Percentiles rank a stretch among this genome's conserved stretches.
phyloP scores from a whole-genome alignment of 768 basidiomycete species.

The Lentinula guzmanii region DNA sequence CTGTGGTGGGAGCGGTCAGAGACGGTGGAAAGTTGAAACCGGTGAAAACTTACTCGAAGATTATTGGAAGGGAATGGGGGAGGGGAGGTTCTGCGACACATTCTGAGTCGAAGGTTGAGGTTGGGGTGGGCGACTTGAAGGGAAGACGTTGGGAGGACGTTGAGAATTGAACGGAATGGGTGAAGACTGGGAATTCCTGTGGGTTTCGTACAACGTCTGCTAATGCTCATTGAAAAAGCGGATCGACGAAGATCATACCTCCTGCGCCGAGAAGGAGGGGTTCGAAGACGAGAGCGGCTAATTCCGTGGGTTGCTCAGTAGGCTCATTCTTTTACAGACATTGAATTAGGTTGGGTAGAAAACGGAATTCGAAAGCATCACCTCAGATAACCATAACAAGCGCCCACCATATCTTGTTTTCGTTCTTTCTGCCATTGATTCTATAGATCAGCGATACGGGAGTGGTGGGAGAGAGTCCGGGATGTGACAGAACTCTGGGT shows the following conservation, averaged over 20 bases:
- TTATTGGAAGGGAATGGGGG: conserved; percentile 55
- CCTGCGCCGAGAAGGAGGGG: conserved; percentile 93
- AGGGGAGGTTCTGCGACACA: background rate
- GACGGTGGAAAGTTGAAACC: too few relatives aligned
- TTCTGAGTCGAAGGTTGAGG: too few relatives aligned
- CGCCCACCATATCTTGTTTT: conserved; percentile 91
- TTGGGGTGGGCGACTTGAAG: background rate
- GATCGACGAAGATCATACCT: conserved; percentile 97
- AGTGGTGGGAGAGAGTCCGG: conserved; percentile 56
- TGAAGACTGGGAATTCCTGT: conserved; percentile 18
- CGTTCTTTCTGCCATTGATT: conserved; percentile 39
- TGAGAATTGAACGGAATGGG: conserved; percentile 43
- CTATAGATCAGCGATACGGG: conserved; percentile 51
- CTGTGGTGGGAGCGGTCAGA: conserved; percentile 62
- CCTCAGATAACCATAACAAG: too few relatives aligned
- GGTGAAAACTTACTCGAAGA: conserved; percentile 97
- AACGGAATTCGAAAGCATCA: too few relatives aligned
- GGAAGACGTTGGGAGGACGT: background rate
- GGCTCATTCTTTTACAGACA: background rate
- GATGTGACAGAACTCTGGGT: conserved; percentile 40
- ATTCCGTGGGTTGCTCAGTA: conserved; percentile 17
- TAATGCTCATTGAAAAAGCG: conserved; percentile 87
- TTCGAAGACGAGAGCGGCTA: conserved; percentile 83
- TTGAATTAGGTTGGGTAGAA: too few relatives aligned
- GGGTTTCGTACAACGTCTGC: conserved; percentile 70